Conservation (phyloP, 2,329 filamentous ascomycete genomes). For the Alternaria novae-zelandiae region DNA sequence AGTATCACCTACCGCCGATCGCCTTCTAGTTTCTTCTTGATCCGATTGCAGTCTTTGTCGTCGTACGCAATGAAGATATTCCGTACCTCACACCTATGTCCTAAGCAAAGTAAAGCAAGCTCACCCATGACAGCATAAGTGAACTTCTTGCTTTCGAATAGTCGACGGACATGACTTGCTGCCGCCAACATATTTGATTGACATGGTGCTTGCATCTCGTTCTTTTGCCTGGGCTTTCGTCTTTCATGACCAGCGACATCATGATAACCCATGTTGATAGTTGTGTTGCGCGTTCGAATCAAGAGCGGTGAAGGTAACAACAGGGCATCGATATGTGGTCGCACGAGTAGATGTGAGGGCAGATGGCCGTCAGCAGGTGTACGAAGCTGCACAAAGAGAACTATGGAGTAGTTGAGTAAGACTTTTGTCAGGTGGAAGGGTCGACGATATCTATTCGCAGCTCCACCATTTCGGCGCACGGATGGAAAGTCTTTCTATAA, state of each 20-base stretch:
- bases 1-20: conserved; percentile 32
- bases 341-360: not conserved
- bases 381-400: not conserved
- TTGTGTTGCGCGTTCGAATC: conserved; percentile 18
- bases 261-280: conserved; percentile 28
- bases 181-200: conserved; percentile 38
- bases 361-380: not conserved
- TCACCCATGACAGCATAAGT: conserved; percentile 40
- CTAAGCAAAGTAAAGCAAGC: conserved; percentile 41
- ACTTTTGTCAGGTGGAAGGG: not conserved
- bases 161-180: conserved; percentile 30
- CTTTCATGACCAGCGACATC: conserved; percentile 31
- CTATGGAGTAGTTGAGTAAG: not conserved
- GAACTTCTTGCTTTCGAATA: conserved; percentile 43
- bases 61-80: conserved; percentile 46
- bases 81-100: conserved; percentile 37
- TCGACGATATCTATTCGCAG: conserved; percentile 3
- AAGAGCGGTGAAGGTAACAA: not conserved
- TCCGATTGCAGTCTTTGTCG: conserved; percentile 35
- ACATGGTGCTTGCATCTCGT: conserved; percentile 24
- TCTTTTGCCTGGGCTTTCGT: conserved; percentile 27
- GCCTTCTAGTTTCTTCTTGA: conserved; percentile 35
- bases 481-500: conserved; percentile 7
- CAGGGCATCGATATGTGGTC: not conserved
- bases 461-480: conserved; percentile 8